These are phyloP conservation scores for Xylaria telfairii DNA, from an alignment of 495 filamentous ascomycete species.

Conservation along the genomic window DNA sequence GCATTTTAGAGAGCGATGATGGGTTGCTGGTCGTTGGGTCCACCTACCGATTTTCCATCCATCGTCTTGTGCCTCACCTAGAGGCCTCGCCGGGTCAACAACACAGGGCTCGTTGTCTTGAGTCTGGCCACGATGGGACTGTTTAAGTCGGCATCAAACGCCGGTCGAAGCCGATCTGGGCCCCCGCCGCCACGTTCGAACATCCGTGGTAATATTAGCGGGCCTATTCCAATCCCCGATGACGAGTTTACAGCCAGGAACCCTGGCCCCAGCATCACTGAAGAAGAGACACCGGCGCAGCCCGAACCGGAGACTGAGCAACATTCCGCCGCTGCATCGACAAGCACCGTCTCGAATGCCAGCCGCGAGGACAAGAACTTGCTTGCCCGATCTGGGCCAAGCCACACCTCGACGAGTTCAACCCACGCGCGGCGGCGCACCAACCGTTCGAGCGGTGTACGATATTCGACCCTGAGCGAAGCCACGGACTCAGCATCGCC, in stretches of 20 bases:
- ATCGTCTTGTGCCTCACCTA: conserved; percentile 1
- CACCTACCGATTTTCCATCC: conserved; percentile 24
- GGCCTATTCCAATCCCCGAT: conserved; percentile 58
- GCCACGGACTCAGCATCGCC: conserved; percentile 44
- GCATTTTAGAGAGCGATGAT: conserved; percentile 23
- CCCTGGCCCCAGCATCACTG: conserved; percentile 42
- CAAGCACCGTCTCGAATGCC: conserved; percentile 35
- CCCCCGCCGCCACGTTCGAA: conserved; percentile 35
- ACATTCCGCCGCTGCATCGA: conserved; percentile 48
- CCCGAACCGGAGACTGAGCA: conserved; percentile 39
- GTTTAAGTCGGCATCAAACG: conserved; percentile 46
- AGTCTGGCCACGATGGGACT: conserved; percentile 36
- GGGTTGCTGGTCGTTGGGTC: conserved; percentile 30
- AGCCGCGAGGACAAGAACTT: conserved; percentile 37
- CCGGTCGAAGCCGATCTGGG: conserved; percentile 48
- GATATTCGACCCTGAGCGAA: conserved; percentile 51
- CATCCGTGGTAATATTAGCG: conserved; percentile 59
- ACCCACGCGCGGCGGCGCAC: conserved; percentile 38
- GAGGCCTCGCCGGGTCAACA: neutral
- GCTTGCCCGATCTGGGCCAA: conserved; percentile 35
- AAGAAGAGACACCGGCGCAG: conserved; percentile 26
- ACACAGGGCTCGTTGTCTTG: neutral
- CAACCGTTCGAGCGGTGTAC: conserved; percentile 42
- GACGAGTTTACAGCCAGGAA: conserved; percentile 55
- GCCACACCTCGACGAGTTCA: conserved; percentile 35